These are phyloP conservation scores for Misopates orontium DNA, from an alignment of 257 asterid species.

Conservation along the genomic window DNA sequence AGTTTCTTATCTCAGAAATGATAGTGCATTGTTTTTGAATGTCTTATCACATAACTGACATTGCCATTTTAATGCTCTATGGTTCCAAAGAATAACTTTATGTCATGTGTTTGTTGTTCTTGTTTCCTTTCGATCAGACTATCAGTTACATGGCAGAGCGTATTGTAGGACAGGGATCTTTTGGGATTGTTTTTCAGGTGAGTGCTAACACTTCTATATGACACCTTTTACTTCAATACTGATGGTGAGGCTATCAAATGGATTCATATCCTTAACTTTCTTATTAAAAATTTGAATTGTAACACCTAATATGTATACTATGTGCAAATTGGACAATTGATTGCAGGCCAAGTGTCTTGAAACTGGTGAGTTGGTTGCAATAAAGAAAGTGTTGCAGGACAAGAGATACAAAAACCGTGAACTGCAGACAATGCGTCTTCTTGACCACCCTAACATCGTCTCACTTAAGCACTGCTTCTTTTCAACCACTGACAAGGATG, in stretches of 20 bases:
- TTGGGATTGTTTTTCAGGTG: slow-evolving; percentile 92
- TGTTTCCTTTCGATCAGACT: slow-evolving; percentile 45
- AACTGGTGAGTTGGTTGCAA: slow-evolving; percentile 32
- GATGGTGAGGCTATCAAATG: neutral
- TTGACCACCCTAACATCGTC: slow-evolving; percentile 35
- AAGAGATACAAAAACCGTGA: slow-evolving; percentile 38
- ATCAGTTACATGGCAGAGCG: slow-evolving; percentile 93
- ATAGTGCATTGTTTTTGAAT: neutral
- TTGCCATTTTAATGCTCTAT: neutral
- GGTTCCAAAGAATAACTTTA: slow-evolving; percentile 3
- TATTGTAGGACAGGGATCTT: slow-evolving; percentile 86
- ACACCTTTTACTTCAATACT: neutral
- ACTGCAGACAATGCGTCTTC: slow-evolving; percentile 37
- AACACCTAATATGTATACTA: too few relatives aligned
- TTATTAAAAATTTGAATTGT: too few relatives aligned
- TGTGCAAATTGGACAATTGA: neutral
- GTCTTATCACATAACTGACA: neutral
- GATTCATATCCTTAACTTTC: neutral
- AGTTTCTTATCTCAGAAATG: neutral
- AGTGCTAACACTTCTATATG: slow-evolving; percentile 10
- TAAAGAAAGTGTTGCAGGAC: slow-evolving; percentile 34
- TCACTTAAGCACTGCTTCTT: slow-evolving; percentile 32
- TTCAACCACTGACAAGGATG: slow-evolving; percentile 31
- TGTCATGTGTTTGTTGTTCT: neutral
- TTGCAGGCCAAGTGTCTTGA: slow-evolving; percentile 33